Evolutionary conservation across 805 yeast genomes (phyloP), one percentile per base, ranked within the genome.

Genomic region (Soucietia sequanensis): DNA sequence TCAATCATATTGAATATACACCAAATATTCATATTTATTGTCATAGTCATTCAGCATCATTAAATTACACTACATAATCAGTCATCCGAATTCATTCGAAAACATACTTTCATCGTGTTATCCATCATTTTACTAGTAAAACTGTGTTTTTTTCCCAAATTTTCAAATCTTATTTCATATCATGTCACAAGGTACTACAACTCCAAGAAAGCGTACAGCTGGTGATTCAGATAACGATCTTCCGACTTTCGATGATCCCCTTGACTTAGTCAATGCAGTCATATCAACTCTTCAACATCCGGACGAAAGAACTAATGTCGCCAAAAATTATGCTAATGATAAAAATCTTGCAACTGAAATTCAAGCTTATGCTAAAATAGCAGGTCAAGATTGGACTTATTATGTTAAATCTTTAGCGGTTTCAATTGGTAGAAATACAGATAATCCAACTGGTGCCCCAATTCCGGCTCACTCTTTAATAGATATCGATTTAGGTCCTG

Each of bases 361-460:
- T n/a, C 95, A 90, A 63, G 99, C 99, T 0, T 93, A 91, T 59
- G 99, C 97, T 23, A 93, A 93, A 59, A 82, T 93, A 31, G 90
- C 97, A 0, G 99, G 99, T 28, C 66, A 74, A 23, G 80, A 79
- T 52, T 93, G 99, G 99, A 91, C 99, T 2, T 93, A 75, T 56
- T 93, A 89, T 53, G 96, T 93, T 27, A 87, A 90, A 55, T 70
- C 80, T 12, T 67, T 91, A 33, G 75, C 74, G 19, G 76, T 91
- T 4, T 65, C 82, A 1, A 85, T 93, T 38, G 99, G 99, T n/a
- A 74, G 99, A 50, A 83, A 83, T 50, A 85, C 96, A 2, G 72
- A 69, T 25, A 34, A 42, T 39, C 18, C 39, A 11, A 11, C 6
- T 13, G 18, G 9, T 25, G n/a, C n/a, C n/a, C n/a, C n/a, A n/a